Base-by-base conservation (phyloP, 148 eudicot genomes). In the Camellia lanceoleosa region DNA sequence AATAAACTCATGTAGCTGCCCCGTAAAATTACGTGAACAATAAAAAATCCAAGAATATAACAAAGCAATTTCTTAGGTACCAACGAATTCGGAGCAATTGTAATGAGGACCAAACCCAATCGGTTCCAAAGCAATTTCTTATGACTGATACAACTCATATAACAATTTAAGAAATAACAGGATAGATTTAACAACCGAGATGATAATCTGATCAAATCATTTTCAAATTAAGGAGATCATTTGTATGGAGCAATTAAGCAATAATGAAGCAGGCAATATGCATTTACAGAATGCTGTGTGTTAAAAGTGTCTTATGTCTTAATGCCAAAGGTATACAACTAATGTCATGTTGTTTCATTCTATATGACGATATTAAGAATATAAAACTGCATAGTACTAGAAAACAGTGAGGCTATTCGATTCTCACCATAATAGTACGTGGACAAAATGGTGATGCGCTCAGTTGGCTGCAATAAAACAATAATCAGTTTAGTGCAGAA, bases 361-460 rank as follows among this genome's bases (percentile, higher is more conserved):
- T 13, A 76, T 46, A 47, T 46, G 64, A 63, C 42, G 10, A 47
- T 1, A 49, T 63, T 9, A 54, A 52, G 11, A 15, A 16, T 42
- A 65, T 15, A 3, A 58, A 10, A 7, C 14, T 16, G 15, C 7
- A 54, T 19, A 52, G 64, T 51, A 52, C 12, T 13, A 44, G n/a
- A 73, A 56, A 12, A 2, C 60, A 72, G 49, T 74, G 8, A 41
- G 20, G 62, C 20, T 41, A 66, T 43, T 30, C 18, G 66, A 76
- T 72, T 56, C 97, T 90, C 81, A 95, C 97, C 97, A 84, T 93
- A 93, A 82, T 91, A 95, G 88, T 93, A 95, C 8, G 99, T 84
- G 13, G 98, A 95, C 65, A 89, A 70, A 76, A 95, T 93, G 54
- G 96, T 89, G 86, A 93, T 90, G 82, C 98, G 91, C 83, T 95